A percentile compares a stretch with the other conserved stretches of the same genome.
phyloP scores from a whole-genome alignment of 192 early-diverging fungal species.

The Gamsiella multidivaricata region DNA sequence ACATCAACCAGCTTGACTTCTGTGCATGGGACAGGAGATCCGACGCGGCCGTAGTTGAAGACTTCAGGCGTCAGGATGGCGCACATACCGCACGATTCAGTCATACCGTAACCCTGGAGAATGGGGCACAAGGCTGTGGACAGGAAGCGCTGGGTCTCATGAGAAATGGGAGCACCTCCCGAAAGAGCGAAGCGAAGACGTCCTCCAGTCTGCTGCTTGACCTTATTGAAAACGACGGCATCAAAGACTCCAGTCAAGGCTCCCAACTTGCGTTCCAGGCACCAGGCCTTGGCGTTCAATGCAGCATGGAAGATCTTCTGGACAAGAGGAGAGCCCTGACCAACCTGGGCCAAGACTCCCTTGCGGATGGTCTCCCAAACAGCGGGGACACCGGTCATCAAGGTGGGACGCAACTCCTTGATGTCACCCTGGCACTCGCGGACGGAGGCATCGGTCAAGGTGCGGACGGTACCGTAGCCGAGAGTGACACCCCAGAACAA shows the following conservation, averaged over 20 bases:
- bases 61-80: conserved; percentile 73
- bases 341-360: conserved; percentile 76
- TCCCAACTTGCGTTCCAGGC: conserved; percentile 63
- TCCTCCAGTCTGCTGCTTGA: conserved; percentile 87
- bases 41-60: conserved; percentile 71
- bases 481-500: conserved; percentile 75
- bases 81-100: conserved; percentile 82
- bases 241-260: conserved; percentile 81
- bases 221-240: conserved; percentile 82
- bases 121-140: conserved; percentile 81
- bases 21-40: conserved; percentile 77
- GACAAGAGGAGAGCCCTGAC: conserved; percentile 57
- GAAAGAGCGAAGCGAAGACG: conserved; percentile 82
- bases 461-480: conserved; percentile 76
- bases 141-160: conserved; percentile 88
- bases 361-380: conserved; percentile 92
- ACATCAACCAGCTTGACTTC: conserved; percentile 87
- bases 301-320: conserved; percentile 83
- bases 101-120: conserved; percentile 89
- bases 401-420: conserved; percentile 74
- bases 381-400: conserved; percentile 87
- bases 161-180: conserved; percentile 90
- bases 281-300: conserved; percentile 76
- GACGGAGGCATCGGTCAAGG: conserved; percentile 75
- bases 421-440: conserved; percentile 79